Evolutionary conservation across 139 green algal species (phyloP).

Genomic region (Coelastrella sp.): DNA sequence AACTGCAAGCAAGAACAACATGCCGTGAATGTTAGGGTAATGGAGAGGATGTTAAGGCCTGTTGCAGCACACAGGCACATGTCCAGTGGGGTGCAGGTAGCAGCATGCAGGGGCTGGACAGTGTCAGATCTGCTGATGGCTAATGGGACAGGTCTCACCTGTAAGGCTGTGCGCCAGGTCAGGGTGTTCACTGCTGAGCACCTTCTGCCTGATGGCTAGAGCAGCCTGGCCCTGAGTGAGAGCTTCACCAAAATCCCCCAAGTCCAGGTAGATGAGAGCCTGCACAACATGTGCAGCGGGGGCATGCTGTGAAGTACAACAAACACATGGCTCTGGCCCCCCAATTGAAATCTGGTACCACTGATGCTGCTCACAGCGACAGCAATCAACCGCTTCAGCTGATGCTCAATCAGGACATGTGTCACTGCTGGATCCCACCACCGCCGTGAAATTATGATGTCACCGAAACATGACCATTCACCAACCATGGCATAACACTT

Average conservation of each 20-base stretch:
- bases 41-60: neutral
- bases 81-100: neutral
- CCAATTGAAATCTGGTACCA: too few species aligned
- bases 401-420: too few species aligned
- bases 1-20: constrained; percentile 31
- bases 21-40: neutral
- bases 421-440: too few species aligned
- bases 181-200: constrained; percentile 34
- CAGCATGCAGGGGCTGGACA: neutral
- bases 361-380: too few species aligned
- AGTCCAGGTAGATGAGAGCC: constrained; percentile 42
- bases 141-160: neutral
- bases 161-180: constrained; percentile 45
- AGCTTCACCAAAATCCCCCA: constrained; percentile 23
- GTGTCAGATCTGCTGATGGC: too few species aligned
- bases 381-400: too few species aligned
- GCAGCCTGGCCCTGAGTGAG: neutral
- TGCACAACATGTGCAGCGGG: constrained; percentile 12
- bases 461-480: too few species aligned
- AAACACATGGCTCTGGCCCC: too few species aligned
- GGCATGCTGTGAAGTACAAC: too few species aligned
- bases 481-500: too few species aligned
- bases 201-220: constrained; percentile 38
- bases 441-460: too few species aligned
- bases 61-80: neutral